Percentiles rank a stretch among this genome's conserved stretches.
These are phyloP conservation scores for Colletotrichum tabaci DNA, from an alignment of 2,329 filamentous ascomycete species.

Conservation along the genomic window DNA sequence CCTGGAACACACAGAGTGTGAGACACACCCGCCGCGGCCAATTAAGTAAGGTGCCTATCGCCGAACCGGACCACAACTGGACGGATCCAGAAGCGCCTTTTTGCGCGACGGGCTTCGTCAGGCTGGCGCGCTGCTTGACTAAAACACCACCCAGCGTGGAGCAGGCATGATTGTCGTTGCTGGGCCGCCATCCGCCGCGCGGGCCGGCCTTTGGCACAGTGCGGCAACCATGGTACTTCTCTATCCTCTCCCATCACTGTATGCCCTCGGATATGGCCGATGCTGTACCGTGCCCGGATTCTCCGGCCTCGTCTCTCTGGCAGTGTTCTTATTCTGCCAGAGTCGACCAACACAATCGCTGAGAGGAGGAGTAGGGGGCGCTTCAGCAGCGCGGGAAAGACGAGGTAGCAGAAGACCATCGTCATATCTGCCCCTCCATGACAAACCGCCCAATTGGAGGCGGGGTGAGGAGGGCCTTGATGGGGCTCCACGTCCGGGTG, in stretches of 20 bases:
- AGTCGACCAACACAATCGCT: neutral
- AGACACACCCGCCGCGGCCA: slow-evolving; percentile 40
- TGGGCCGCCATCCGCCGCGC: slow-evolving; percentile 40
- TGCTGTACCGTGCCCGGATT: neutral
- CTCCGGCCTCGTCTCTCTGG: neutral
- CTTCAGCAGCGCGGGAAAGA: slow-evolving; percentile 28
- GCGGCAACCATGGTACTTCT: slow-evolving; percentile 29
- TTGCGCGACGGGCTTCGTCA: slow-evolving; percentile 37
- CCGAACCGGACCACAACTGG: slow-evolving; percentile 44
- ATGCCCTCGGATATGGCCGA: neutral
- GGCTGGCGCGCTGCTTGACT: slow-evolving; percentile 42
- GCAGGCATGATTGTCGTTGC: slow-evolving; percentile 40
- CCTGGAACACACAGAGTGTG: slow-evolving; percentile 44
- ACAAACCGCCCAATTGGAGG: slow-evolving; percentile 29
- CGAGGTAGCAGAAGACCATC: slow-evolving; percentile 33
- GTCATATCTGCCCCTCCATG: slow-evolving; percentile 41
- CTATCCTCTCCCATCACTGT: slow-evolving; percentile 9
- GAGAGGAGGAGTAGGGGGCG: neutral
- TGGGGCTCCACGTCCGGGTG: slow-evolving; percentile 28
- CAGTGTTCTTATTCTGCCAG: neutral
- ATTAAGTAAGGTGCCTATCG: slow-evolving; percentile 40
- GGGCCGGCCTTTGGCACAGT: slow-evolving; percentile 37
- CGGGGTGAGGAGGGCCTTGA: slow-evolving; percentile 22
- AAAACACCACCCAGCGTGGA: slow-evolving; percentile 38
- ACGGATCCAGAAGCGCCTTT: slow-evolving; percentile 41